Evolutionary conservation across 2,329 filamentous ascomycete species (phyloP), one percentile per base, ranked within the genome.

Genomic region (Fusarium sp.): DNA sequence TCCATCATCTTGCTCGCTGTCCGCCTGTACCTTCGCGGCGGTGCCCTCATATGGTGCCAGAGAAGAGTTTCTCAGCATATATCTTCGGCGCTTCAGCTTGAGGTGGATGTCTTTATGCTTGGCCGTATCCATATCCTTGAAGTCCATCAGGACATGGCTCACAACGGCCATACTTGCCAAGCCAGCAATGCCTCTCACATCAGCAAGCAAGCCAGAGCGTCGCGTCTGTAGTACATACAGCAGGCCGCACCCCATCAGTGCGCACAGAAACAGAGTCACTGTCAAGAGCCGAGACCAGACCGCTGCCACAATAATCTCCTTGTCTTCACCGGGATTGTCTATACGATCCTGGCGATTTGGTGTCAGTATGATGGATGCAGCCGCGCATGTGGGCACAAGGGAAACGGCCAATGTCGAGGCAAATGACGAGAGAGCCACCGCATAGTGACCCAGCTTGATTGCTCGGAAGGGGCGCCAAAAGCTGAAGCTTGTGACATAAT

Each of bases 111-210:
- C 86, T 48, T 87, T 81, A 54, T 90, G 87, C 6, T 84, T 87
- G 9, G 87, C 89, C 2, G 87, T 86, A 74, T 93, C 91, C 79
- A 92, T 86, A 57, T 89, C 89, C 65, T 88, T 88, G 74, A 93
- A 93, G 74, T 93, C 91, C 78, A 88, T 89, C 66, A 93, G 79
- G 74, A 93, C 91, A 68, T 93, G 90, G 66, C 86, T 89, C 63
- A 87, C 87, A 4, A 91, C 90, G 11, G 91, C 90, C 90, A 93
- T 92, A 56, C 90, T 88, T 7, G 91, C 91, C 37, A 93, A 83
- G 3, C 91, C 91, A 3, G 90, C 90, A 51, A 93, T 92, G 7
- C 91, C 91, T 68, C 88, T 89, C 8, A 92, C 90, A 73, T 93
- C 89, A 7, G 87, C 86, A 5, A 88, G 77, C 17, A 93, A 81